Conservation (phyloP, 306 rosid species). For the Malus fusca region DNA sequence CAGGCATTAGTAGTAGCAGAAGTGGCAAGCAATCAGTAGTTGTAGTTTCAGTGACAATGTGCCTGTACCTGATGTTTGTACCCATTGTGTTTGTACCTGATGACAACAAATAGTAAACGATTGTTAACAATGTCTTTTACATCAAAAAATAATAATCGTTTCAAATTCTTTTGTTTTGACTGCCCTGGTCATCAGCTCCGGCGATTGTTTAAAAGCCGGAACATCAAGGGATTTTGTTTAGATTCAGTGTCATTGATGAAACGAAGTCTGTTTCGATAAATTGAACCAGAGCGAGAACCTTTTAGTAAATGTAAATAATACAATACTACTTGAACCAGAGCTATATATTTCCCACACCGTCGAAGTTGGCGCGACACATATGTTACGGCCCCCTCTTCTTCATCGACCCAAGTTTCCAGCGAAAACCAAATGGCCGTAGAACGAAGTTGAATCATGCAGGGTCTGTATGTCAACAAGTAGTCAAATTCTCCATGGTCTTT, state of each 20-base stretch:
- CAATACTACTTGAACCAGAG: neutral
- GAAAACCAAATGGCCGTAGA: too few relatives aligned
- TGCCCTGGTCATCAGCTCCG: neutral
- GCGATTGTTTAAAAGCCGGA: neutral
- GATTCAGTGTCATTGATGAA: neutral
- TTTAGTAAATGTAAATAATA: neutral
- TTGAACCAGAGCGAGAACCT: neutral
- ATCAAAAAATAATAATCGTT: neutral
- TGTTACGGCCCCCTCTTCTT: too few relatives aligned
- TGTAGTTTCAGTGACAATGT: neutral
- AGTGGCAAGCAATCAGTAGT: slow-evolving; percentile 22
- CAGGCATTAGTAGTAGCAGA: slow-evolving; percentile 31
- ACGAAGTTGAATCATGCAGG: too few relatives aligned
- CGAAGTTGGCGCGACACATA: too few relatives aligned
- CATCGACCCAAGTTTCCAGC: too few relatives aligned
- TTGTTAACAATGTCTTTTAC: neutral
- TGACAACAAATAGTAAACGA: neutral
- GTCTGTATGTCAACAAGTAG: too few relatives aligned
- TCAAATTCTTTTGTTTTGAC: neutral
- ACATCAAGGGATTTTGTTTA: neutral
- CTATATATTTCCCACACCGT: too few relatives aligned
- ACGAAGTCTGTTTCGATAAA: neutral
- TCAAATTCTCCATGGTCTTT: too few relatives aligned
- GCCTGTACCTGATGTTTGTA: too few relatives aligned
- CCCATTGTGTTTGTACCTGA: neutral